phyloP scores from a whole-genome alignment of 345 rosid species.

The Excoecaria agallocha region DNA sequence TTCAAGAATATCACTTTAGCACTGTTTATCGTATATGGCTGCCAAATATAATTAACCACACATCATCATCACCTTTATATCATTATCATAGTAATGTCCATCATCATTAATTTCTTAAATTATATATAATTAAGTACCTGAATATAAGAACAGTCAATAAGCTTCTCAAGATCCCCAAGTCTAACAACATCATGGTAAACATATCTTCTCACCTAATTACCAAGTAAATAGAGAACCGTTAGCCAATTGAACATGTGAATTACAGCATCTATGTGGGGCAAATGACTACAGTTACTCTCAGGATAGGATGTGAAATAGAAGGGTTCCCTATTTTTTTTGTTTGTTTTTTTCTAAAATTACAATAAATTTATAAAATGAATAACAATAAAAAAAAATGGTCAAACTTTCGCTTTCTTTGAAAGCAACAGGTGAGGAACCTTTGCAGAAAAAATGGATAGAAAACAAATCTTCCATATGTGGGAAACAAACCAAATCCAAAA shows the following conservation, averaged over 20 bases:
- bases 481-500: constrained; percentile 56
- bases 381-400: constrained; percentile 35
- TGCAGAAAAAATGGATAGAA: constrained; percentile 53
- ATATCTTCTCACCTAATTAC: constrained; percentile 72
- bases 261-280: neutral
- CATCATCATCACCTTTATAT: neutral
- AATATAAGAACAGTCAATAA: constrained; percentile 79
- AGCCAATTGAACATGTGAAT: constrained; percentile 8
- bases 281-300: constrained; percentile 5
- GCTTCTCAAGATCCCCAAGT: constrained; percentile 86
- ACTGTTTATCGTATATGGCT: constrained; percentile 92
- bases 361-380: constrained; percentile 1
- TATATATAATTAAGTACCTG: constrained; percentile 45
- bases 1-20: constrained; percentile 92
- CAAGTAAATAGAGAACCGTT: neutral
- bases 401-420: constrained; percentile 76
- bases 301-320: neutral
- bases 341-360: neutral
- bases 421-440: constrained; percentile 66
- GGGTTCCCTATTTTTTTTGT: too few species aligned
- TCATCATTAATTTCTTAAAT: neutral
- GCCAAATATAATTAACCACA: constrained; percentile 10
- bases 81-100: neutral
- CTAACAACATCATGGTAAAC: constrained; percentile 86
- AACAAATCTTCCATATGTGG: constrained; percentile 50